phyloP scores from a whole-genome alignment of 108 stramenopile species.

The Fragilariopsis cylindrus region DNA sequence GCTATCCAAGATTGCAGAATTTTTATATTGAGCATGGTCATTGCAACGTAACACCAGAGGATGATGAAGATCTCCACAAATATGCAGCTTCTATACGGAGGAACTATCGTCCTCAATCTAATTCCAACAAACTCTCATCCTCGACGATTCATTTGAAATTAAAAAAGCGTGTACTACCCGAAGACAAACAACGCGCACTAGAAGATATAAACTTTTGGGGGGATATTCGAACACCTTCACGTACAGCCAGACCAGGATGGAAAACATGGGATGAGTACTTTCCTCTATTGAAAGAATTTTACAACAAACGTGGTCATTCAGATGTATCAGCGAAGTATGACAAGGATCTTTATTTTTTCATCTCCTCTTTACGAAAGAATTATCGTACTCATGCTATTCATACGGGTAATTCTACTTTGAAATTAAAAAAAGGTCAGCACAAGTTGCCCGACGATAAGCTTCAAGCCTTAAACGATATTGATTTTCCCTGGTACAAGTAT shows the following conservation, averaged over 20 bases:
- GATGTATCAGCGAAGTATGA: neutral
- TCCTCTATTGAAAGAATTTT: constrained; percentile 3
- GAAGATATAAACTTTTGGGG: constrained; percentile 25
- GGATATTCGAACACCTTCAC: constrained; percentile 9
- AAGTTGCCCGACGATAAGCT: constrained; percentile 34
- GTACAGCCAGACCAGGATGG: constrained; percentile 29
- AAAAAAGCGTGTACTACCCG: constrained; percentile 21
- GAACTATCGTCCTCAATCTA: constrained; percentile 37
- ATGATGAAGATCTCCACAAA: constrained; percentile 38
- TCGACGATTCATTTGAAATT: neutral
- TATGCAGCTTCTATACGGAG: constrained; percentile 35
- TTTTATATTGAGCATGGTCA: constrained; percentile 28
- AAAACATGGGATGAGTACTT: constrained; percentile 23
- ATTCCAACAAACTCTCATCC: neutral
- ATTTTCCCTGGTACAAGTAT: constrained; percentile 21
- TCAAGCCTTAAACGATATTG: constrained; percentile 25
- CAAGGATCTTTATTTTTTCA: neutral
- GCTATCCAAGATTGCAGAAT: constrained; percentile 19
- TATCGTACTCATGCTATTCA: constrained; percentile 6
- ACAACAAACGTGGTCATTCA: neutral
- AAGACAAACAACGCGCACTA: constrained; percentile 30
- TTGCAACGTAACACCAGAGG: constrained; percentile 15
- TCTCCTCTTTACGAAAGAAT: constrained; percentile 8
- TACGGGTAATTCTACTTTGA: constrained; percentile 33
- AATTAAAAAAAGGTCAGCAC: constrained; percentile 12